Percentiles rank a stretch among this genome's conserved stretches.
These are phyloP conservation scores for Skeletonema menzelii DNA, from an alignment of 108 stramenopile species.

Conservation along the genomic window DNA sequence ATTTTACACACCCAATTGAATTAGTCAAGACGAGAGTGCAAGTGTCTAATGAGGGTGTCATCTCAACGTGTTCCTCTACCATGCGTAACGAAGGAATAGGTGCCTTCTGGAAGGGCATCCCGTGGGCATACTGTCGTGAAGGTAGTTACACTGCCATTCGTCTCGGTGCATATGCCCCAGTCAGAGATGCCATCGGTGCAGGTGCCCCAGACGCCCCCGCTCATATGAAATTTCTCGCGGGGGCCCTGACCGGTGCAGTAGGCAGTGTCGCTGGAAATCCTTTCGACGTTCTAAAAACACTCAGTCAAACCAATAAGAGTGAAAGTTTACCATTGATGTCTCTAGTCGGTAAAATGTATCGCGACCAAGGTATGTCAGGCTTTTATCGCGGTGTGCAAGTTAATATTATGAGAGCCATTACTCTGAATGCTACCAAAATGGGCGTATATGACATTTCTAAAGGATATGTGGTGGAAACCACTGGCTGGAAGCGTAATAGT, in stretches of 20 bases:
- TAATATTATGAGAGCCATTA: constrained; percentile 91
- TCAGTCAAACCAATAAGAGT: constrained; percentile 86
- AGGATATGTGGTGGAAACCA: constrained; percentile 69
- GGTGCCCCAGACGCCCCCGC: constrained; percentile 5
- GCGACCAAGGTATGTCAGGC: constrained; percentile 79
- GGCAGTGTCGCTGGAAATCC: constrained; percentile 91
- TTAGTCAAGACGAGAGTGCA: constrained; percentile 62
- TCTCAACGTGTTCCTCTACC: constrained; percentile 8
- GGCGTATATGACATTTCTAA: constrained; percentile 90
- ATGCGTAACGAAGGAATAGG: constrained; percentile 34
- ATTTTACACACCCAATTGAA: constrained; percentile 84
- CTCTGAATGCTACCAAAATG: constrained; percentile 94
- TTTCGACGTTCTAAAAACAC: constrained; percentile 91
- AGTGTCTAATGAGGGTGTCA: constrained; percentile 9
- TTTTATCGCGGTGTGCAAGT: constrained; percentile 95
- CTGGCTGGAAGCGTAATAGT: constrained; percentile 60
- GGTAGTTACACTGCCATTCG: constrained; percentile 68
- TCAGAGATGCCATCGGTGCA: constrained; percentile 61
- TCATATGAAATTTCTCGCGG: neutral
- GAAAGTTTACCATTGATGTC: constrained; percentile 54
- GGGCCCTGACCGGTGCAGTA: constrained; percentile 65
- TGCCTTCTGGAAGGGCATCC: constrained; percentile 59
- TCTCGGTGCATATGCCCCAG: constrained; percentile 57
- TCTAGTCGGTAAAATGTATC: constrained; percentile 68
- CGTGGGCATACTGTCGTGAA: constrained; percentile 65